Evolutionary conservation across 495 filamentous ascomycete genomes (phyloP).

Genomic region (Physcia stellaris): DNA sequence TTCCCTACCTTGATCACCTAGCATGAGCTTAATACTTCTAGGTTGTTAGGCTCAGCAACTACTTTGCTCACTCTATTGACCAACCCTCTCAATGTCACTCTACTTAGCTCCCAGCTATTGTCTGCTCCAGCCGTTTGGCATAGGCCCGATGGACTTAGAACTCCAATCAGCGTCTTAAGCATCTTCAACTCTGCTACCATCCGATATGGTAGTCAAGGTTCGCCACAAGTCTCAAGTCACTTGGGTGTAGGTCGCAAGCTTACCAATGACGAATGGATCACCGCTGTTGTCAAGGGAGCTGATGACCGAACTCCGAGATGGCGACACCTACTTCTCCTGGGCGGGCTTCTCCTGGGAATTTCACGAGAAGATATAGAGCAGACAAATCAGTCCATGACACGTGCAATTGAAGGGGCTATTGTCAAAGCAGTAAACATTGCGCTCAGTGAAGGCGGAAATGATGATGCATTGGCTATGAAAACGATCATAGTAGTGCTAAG

Average conservation of each 20-base stretch:
- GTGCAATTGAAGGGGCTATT: slow-evolving; percentile 63
- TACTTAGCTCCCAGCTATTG: slow-evolving; percentile 83
- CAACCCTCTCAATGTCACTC: slow-evolving; percentile 81
- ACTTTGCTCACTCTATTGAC: slow-evolving; percentile 69
- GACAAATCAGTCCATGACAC: slow-evolving; percentile 46
- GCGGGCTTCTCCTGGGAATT: slow-evolving; percentile 71
- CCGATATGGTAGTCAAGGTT: slow-evolving; percentile 40
- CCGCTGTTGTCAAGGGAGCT: slow-evolving; percentile 67
- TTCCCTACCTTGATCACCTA: too few species aligned
- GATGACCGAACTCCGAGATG: slow-evolving; percentile 75
- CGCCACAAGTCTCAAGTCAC: slow-evolving; percentile 17
- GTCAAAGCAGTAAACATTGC: slow-evolving; percentile 69
- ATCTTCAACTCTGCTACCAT: slow-evolving; percentile 77
- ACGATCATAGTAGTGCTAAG: slow-evolving; percentile 63
- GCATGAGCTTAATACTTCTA: slow-evolving; percentile 19
- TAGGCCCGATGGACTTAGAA: slow-evolving; percentile 53
- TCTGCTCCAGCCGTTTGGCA: slow-evolving; percentile 79
- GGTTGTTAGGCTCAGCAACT: slow-evolving; percentile 67
- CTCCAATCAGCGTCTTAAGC: slow-evolving; percentile 63
- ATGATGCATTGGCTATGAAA: slow-evolving; percentile 41
- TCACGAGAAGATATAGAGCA: slow-evolving; percentile 52
- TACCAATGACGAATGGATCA: slow-evolving; percentile 64
- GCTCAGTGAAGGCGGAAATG: slow-evolving; percentile 37
- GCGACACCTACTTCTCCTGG: slow-evolving; percentile 74
- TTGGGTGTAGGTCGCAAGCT: slow-evolving; percentile 23